Conservation (phyloP, 441 rosid species). For the Geranium incanum region DNA sequence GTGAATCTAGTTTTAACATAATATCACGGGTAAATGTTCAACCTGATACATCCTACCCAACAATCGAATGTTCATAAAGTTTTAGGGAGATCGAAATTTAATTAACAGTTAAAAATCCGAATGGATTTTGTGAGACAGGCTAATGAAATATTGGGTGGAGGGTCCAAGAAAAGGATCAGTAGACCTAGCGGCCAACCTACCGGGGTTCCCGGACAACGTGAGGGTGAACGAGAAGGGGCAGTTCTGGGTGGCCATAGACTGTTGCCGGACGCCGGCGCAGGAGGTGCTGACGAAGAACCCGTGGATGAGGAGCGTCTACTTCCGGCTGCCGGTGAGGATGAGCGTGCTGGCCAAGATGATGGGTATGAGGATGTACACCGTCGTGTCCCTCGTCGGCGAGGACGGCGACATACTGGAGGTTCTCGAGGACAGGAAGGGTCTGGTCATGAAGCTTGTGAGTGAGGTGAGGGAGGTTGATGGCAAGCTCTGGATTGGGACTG, state of each 20-base stretch:
- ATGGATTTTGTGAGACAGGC: conserved; percentile 25
- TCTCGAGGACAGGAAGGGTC: conserved; percentile 76
- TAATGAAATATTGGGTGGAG: conserved; percentile 87
- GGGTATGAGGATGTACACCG: conserved; percentile 96
- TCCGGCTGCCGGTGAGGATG: conserved; percentile 62
- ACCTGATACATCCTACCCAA: no score
- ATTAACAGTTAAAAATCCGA: no score
- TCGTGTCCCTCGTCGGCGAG: conserved; percentile 49
- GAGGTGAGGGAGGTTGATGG: conserved; percentile 82
- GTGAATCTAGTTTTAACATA: no score
- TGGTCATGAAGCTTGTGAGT: conserved; percentile 81
- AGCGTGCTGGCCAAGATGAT: conserved; percentile 53
- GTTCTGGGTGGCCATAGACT: conserved; percentile 95
- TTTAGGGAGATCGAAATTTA: no score
- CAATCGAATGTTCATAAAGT: no score
- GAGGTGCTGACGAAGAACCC: conserved; percentile 64
- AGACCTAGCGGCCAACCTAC: conserved; percentile 57
- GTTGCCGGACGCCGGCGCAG: conserved; percentile 77
- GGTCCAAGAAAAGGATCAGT: conserved; percentile 48
- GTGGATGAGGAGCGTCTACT: conserved; percentile 70
- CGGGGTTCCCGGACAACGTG: conserved; percentile 90
- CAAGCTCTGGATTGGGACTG: conserved; percentile 94
- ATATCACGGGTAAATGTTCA: no score
- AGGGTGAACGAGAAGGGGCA: conserved; percentile 69
- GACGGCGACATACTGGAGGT: conserved; percentile 67